phyloP scores from a whole-genome alignment of 768 basidiomycete genomes.

The Lactarius deliciosus region DNA sequence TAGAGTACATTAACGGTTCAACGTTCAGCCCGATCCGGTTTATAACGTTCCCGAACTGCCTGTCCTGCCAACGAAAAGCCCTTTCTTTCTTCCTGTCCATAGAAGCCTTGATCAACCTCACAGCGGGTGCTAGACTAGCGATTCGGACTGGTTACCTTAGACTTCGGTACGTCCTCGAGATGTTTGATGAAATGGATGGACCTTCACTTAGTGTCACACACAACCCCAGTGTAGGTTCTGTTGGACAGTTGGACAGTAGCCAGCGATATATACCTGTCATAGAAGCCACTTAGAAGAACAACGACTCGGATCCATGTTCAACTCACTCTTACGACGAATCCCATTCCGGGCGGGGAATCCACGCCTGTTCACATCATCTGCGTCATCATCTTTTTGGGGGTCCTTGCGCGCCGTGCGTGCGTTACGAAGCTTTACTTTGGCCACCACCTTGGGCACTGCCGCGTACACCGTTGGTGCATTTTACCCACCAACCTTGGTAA shows the following conservation, averaged over 20 bases:
- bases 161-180: not conserved
- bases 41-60: not conserved
- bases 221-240: too few relatives aligned
- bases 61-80: not conserved
- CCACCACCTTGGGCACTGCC: constrained; percentile 25
- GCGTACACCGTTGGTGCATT: constrained; percentile 58
- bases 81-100: not conserved
- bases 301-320: constrained; percentile 3
- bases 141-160: not conserved
- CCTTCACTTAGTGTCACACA: not conserved
- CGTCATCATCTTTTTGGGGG: not conserved
- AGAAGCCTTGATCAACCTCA: not conserved
- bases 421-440: constrained; percentile 16
- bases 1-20: not conserved
- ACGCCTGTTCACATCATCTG: constrained; percentile 12
- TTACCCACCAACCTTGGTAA: constrained; percentile 65
- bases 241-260: not conserved
- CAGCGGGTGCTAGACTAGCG: not conserved
- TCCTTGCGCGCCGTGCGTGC: constrained; percentile 5
- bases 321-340: constrained; percentile 9
- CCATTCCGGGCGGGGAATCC: not conserved
- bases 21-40: not conserved
- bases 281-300: not conserved
- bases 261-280: not conserved
- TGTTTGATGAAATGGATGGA: not conserved